Evolutionary conservation across 2,329 filamentous ascomycete species (phyloP), one percentile per base, ranked within the genome.

Genomic region (Aspergillus oerlinghausenensis): DNA sequence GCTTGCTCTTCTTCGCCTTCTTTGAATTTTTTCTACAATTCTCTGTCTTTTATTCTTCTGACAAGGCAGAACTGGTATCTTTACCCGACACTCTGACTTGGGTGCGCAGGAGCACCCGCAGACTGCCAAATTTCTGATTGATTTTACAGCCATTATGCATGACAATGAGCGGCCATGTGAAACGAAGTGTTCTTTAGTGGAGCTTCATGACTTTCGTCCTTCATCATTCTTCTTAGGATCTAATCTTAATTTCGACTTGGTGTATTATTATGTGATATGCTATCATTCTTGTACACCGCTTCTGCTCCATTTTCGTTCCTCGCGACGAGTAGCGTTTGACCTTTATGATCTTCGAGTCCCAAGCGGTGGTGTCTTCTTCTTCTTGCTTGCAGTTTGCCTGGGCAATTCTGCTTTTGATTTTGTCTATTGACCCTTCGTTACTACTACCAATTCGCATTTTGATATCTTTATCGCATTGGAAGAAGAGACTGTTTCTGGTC

Each of bases 151-250:
- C 55, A 65, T 61, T 56, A 65, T 63, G 60, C 63, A 63, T 59
- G 63, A 65, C 61, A 59, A 66, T 60, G 64, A 66, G 54, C 57
- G 58, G 61, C 60, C 60, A 66, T 60, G 64, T 65, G 64, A 58
- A 59, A 66, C 56, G 64, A 64, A 42, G 47, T 60, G 60, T 62
- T 65, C 55, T 58, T 58, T 56, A 51, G 58, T 60, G 59, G 57
- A 62, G 55, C 50, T 63, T 60, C 57, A 63, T 56, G 60, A 61
- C 54, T 43, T 53, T 52, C 21, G 54, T 55, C 43, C 51, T 60
- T 56, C 59, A 52, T 55, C 55, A 60, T 56, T 58, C 53, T 61
- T 57, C 59, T 58, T 61, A 58, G 58, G 59, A 63, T 64, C 60
- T 63, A 47, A 19, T 17, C 26, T 42, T 25, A 4, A 26, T 50